Evolutionary conservation across 2,329 filamentous ascomycete genomes (phyloP).

Genomic region (Pseudocercospora musae): DNA sequence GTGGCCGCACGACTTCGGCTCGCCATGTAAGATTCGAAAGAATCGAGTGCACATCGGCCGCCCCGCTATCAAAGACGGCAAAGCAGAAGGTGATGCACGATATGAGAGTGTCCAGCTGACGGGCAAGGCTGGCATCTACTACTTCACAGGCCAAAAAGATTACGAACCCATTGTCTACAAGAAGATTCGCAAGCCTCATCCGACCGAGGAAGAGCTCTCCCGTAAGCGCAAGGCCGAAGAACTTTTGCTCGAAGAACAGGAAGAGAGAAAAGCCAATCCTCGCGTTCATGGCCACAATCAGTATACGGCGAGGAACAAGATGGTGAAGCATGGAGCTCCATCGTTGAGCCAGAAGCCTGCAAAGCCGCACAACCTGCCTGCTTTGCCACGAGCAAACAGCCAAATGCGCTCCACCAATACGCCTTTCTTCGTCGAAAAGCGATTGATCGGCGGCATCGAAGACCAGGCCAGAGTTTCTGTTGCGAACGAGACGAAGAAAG

Average conservation of each 20-base stretch:
- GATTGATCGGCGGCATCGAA: slow-evolving; percentile 7
- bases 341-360: slow-evolving; percentile 17
- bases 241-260: slow-evolving; percentile 11
- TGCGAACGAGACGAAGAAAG: not conserved
- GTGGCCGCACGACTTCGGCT: slow-evolving; percentile 42
- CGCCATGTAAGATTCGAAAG: slow-evolving; percentile 32
- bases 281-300: slow-evolving; percentile 29
- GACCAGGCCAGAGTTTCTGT: slow-evolving; percentile 9
- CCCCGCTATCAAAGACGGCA: slow-evolving; percentile 28
- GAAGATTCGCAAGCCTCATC: slow-evolving; percentile 2
- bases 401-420: not conserved
- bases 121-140: slow-evolving; percentile 25
- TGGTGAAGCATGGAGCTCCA: slow-evolving; percentile 30
- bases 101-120: slow-evolving; percentile 18
- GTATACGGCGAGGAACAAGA: slow-evolving; percentile 28
- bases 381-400: slow-evolving; percentile 10
- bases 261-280: slow-evolving; percentile 16
- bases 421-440: slow-evolving; percentile 8
- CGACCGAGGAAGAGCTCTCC: slow-evolving; percentile 5
- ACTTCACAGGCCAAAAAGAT: slow-evolving; percentile 30
- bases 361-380: slow-evolving; percentile 8
- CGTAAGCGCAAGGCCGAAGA: slow-evolving; percentile 20
- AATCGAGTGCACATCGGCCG: slow-evolving; percentile 40
- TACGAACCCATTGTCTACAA: slow-evolving; percentile 27
- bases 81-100: slow-evolving; percentile 16